Evolutionary conservation across 495 filamentous ascomycete species (phyloP), one percentile per base, ranked within the genome.

Genomic region (Neurospora tetrasperma): DNA sequence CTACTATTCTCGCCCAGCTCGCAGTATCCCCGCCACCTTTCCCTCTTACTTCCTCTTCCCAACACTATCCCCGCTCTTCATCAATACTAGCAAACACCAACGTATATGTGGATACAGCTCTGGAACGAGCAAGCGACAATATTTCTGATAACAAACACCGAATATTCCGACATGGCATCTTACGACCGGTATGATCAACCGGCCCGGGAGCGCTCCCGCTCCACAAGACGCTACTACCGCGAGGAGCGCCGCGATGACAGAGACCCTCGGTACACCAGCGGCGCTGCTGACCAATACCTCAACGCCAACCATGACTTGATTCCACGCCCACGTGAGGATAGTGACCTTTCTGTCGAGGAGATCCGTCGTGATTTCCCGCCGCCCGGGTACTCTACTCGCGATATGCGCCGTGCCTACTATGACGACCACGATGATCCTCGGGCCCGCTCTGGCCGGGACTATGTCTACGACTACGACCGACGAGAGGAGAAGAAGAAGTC

Each of bases 361-460:
- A 84, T 92, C 66, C 86, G 84, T 73, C 87, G 90, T 69, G 89
- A 92, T 42, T 92, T 90, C 74, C 90, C 88, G 0, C 89, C 91
- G 41, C 84, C 90, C 79, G 84, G 83, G 66, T 83, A 85, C 74
- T 76, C 81, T 79, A 62, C 82, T 72, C 83, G 87, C 66, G 82
- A 88, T 79, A 72, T 88, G 84, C 79, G 83, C 72, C 84, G 89
- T 31, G 78, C 85, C 71, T 79, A 83, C 74, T 78, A 84, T 76
- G 81, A 84, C 62, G 81, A 85, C 39, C 83, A 85, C 70, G 80
- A 84, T 59, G 78, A 82, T 31, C 81, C 79, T 68, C 82, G 78
- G 72, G 76, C 81, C 43, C 79, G 76, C 80, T 86, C 72, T 82
- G 76, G 79, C 73, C 76, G 80, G 71, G 73, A 75, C 76, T 73